Base-by-base conservation (phyloP, 257 asterid genomes). In the Solanum bulbocastanum region DNA sequence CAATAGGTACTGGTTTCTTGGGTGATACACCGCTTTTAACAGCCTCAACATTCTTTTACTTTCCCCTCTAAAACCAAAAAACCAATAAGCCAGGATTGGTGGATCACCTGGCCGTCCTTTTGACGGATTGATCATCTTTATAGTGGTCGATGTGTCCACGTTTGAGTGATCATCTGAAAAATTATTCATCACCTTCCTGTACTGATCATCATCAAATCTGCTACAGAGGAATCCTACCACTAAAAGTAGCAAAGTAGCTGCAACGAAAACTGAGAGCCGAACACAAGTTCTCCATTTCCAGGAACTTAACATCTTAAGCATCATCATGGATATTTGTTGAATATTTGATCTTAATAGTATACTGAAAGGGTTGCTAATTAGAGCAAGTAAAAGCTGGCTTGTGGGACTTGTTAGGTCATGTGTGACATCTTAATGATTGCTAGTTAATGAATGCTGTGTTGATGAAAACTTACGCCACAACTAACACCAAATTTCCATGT, bases 1-100 rank as follows among this genome's bases (percentile, higher is more conserved):
- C 87, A 93, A 83, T 10, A 94, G 95, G 75, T 94, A 94, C 83
- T 90, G 92, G 15, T 94, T 94, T 52, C 97, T 91, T 6, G 95
- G 97, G 68, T 94, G 95, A 87, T 94, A 91, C 44, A 91, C 83
- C 6, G 93, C 91, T 83, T 81, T 91, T 60, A 91, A 58, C 27
- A 94, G 90, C 90, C 95, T 92, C 90, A 92, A 58, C 14, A 94
- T 92, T 85, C 92, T 91, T 87, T 58, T 35, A 42, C 86, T 87
- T 5, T 94, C 94, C 27, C 95, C 95, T 49, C 9, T 32, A 10
- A 90, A 83, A 13, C 97, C 95, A 4, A 93, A 89, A 62, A 93
- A 90, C 95, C 92, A 91, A 83, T 94, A 94, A 9, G 97, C 97
- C 71, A 93, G 36, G 65, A 92, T 46, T 25, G 93, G 93, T 20